These are phyloP conservation scores for Leptographium flavum DNA, from an alignment of 2,329 filamentous ascomycete species.

Conservation along the genomic window DNA sequence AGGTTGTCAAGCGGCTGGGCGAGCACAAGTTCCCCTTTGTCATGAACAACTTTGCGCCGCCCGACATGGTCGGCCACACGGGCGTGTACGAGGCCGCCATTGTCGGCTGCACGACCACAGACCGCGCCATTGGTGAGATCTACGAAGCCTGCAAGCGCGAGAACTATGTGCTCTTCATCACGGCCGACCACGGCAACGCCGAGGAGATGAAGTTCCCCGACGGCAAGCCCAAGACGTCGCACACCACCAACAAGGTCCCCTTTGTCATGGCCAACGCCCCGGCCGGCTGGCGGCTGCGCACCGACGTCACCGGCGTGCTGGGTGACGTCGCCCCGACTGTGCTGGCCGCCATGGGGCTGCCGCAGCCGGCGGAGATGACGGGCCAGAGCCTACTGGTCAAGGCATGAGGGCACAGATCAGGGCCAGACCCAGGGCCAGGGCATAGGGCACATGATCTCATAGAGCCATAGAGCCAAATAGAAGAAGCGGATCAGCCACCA, in stretches of 20 bases:
- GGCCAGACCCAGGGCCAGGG: too few relatives aligned
- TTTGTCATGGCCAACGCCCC: slow-evolving; percentile 98
- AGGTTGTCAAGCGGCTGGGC: slow-evolving; percentile 73
- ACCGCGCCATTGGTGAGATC: slow-evolving; percentile 85
- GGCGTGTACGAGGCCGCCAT: slow-evolving; percentile 94
- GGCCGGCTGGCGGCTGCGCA: slow-evolving; percentile 72
- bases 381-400: slow-evolving; percentile 73
- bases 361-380: slow-evolving; percentile 85
- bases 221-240: slow-evolving; percentile 92
- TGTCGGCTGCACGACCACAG: slow-evolving; percentile 69
- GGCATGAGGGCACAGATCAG: slow-evolving; percentile 36
- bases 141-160: slow-evolving; percentile 89
- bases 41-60: slow-evolving; percentile 99
- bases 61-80: slow-evolving; percentile 98
- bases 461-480: too few relatives aligned
- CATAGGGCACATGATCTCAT: too few relatives aligned
- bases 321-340: slow-evolving; percentile 96
- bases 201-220: slow-evolving; percentile 98
- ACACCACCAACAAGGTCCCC: slow-evolving; percentile 95
- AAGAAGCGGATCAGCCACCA: not conserved
- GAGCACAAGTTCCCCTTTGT: slow-evolving; percentile 87
- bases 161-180: slow-evolving; percentile 88
- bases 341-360: slow-evolving; percentile 77
- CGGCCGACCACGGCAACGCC: slow-evolving; percentile 91
- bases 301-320: slow-evolving; percentile 66